Evolutionary conservation across 257 asterid genomes (phyloP), one percentile per base, ranked within the genome.

Genomic region (Gentiana straminea): DNA sequence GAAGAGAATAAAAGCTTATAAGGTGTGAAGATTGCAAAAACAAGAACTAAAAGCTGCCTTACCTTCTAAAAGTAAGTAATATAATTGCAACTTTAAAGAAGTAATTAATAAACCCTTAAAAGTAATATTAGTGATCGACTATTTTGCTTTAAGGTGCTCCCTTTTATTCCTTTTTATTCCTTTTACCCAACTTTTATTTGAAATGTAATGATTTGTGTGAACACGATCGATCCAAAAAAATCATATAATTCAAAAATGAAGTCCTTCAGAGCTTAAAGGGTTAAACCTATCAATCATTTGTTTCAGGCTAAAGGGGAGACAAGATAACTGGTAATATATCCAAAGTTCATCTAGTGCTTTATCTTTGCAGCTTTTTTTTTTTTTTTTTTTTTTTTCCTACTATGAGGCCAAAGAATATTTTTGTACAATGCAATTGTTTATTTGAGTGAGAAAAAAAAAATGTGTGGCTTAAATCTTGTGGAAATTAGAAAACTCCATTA

Each of bases 41-140:
- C 51, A 65, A 81, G 78, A 71, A 70, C 70, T 55, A 66, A 85
- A 85, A 78, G 81, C 69, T 74, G 74, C 49, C 58, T 63, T 73
- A 69, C 80, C 86, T 78, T 81, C 69, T 33, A 65, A 79, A 84
- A 79, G 81, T 73, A 66, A 51, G 59, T 66, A 59, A 54, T 64
- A 68, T 64, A 66, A 66, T 71, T 72, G 71, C 44, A 60, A 58
- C 81, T 79, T 84, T 74, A 64, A 55, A 70, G 72, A 54, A 65
- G 52, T 68, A 36, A 56, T 52, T 51, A 66, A 67, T 64, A 63
- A 74, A 66, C 58, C 58, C 62, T 68, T 64, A 68, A 77, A 67
- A 67, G 74, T 57, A 57, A 61, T 63, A 64, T 71, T 76, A 79
- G 77, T 73, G 86, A 24, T 24, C 24, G 24, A 72, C 53, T 39